phyloP scores from a whole-genome alignment of 2,329 filamentous ascomycete genomes.

The Ceratocystis papillata region DNA sequence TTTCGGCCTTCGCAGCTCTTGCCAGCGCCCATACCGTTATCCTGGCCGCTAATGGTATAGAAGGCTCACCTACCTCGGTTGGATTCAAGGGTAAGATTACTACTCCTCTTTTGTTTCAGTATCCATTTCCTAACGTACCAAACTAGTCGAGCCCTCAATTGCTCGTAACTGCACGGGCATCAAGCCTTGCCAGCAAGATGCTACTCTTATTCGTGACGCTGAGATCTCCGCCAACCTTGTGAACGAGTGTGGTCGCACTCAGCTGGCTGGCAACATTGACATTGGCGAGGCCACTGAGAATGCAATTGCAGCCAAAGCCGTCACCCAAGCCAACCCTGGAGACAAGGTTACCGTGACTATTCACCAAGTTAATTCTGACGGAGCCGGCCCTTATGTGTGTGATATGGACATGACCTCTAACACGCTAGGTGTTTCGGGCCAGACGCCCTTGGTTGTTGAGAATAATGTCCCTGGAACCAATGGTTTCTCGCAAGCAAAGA shows the following conservation, averaged over 20 bases:
- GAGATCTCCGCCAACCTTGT: constrained; percentile 43
- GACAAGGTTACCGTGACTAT: constrained; percentile 37
- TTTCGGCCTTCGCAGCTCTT: constrained; percentile 28
- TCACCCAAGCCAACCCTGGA: constrained; percentile 42
- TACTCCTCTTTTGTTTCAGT: not conserved
- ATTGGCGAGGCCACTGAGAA: constrained; percentile 46
- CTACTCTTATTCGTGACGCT: constrained; percentile 51
- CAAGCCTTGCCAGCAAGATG: constrained; percentile 55
- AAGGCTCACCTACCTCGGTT: constrained; percentile 36
- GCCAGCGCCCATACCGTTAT: constrained; percentile 39
- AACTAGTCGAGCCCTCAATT: constrained; percentile 41
- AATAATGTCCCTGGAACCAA: constrained; percentile 51
- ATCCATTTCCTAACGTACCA: constrained; percentile 14
- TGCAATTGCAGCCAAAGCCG: constrained; percentile 36
- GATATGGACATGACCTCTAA: constrained; percentile 43
- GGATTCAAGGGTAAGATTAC: constrained; percentile 38
- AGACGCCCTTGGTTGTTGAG: constrained; percentile 39
- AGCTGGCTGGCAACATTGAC: constrained; percentile 51
- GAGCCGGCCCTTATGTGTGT: constrained; percentile 45
- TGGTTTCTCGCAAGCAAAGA: constrained; percentile 46
- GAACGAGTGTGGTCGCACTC: constrained; percentile 52
- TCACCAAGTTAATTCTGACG: constrained; percentile 46
- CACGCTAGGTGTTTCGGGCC: constrained; percentile 30
- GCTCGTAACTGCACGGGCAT: constrained; percentile 54
- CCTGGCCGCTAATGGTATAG: constrained; percentile 37